Percentiles rank a stretch among this genome's conserved stretches.
Conservation (phyloP, 768 basidiomycete species). For the Amanita molliuscula region DNA sequence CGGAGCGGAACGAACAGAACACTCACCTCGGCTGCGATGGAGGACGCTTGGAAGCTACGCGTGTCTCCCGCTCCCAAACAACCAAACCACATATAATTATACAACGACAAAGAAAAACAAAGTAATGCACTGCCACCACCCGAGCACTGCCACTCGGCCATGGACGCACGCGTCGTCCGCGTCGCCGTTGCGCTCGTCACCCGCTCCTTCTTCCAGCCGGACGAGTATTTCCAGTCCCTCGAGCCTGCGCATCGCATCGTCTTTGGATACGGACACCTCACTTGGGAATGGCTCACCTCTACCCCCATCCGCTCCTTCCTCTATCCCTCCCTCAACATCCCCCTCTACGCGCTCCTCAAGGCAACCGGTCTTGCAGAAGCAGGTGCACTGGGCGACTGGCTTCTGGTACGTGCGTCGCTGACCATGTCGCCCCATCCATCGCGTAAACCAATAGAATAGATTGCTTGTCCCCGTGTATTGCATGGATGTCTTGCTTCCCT, state of each 20-base stretch:
- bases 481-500: constrained; percentile 70
- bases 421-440: not conserved
- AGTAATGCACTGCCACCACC: constrained; percentile 7
- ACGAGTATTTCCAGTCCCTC: constrained; percentile 92
- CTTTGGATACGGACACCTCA: constrained; percentile 85
- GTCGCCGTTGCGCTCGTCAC: constrained; percentile 58
- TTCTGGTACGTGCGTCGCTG: constrained; percentile 49
- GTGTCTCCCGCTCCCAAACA: constrained; percentile 31
- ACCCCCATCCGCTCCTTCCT: constrained; percentile 69
- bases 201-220: constrained; percentile 88
- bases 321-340: constrained; percentile 76
- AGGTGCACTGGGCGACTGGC: constrained; percentile 24
- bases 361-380: constrained; percentile 37
- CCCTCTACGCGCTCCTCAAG: constrained; percentile 66
- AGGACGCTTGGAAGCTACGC: constrained; percentile 20
- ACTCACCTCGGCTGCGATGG: constrained; percentile 19
- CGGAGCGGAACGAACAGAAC: constrained; percentile 18
- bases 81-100: constrained; percentile 15
- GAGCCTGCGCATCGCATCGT: constrained; percentile 86
- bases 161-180: constrained; percentile 36
- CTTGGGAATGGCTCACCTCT: constrained; percentile 88
- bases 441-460: constrained; percentile 27
- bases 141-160: constrained; percentile 14
- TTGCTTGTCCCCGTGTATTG: constrained; percentile 62
- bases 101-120: not conserved